These are phyloP conservation scores for Apiospora marii DNA, from an alignment of 2,329 filamentous ascomycete genomes.

Conservation along the genomic window DNA sequence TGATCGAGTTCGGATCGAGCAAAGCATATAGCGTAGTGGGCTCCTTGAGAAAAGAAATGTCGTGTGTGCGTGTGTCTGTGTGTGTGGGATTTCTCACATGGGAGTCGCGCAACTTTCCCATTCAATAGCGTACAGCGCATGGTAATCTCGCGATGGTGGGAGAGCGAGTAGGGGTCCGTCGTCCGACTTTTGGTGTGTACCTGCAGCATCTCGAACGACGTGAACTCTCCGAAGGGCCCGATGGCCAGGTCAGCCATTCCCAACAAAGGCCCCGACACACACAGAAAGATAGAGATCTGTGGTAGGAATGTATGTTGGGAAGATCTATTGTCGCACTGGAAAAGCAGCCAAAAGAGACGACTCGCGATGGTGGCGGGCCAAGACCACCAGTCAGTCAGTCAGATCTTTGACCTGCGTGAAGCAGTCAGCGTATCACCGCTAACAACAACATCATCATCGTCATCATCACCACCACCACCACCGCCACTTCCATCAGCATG, in stretches of 20 bases:
- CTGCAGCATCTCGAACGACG: constrained; percentile 18
- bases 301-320: not conserved
- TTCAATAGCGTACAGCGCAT: constrained; percentile 9
- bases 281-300: not conserved
- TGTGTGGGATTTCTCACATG: not conserved
- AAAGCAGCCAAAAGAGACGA: constrained; percentile 9
- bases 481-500: not conserved
- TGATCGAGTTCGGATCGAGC: constrained; percentile 5
- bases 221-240: constrained; percentile 3
- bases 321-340: constrained; percentile 11
- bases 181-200: constrained; percentile 1
- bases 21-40: not conserved
- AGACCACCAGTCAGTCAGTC: not conserved
- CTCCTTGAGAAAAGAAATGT: not conserved
- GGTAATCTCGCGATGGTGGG: constrained; percentile 12
- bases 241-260: not conserved
- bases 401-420: not conserved
- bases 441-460: not conserved
- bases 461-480: not conserved
- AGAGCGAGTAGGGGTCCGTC: not conserved
- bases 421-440: constrained; percentile 15
- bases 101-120: constrained; percentile 3
- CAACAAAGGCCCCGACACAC: not conserved
- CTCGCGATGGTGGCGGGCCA: constrained; percentile 1
- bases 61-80: not conserved